Conservation (phyloP, 2,329 filamentous ascomycete species). For the Dactylellina cionopaga region DNA sequence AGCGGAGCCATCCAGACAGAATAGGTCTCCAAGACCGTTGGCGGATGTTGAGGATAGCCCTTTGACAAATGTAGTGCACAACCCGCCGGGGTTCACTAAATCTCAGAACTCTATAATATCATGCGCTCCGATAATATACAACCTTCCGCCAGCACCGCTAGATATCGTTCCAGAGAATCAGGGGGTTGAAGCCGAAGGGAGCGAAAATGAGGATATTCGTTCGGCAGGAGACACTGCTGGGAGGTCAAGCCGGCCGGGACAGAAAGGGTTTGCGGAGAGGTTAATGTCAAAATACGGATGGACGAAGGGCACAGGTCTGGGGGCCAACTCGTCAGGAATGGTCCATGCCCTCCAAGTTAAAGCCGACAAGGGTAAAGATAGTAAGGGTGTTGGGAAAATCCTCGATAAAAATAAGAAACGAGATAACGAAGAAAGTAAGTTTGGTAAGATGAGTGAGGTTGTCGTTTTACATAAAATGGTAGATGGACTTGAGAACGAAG, state of each 20-base stretch:
- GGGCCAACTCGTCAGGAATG: conserved; percentile 83
- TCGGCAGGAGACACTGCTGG: conserved; percentile 55
- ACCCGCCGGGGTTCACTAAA: conserved; percentile 55
- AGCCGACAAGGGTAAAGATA: conserved; percentile 85
- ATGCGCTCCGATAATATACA: conserved; percentile 80
- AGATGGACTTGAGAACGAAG: conserved; percentile 70
- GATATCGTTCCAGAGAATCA: conserved; percentile 14
- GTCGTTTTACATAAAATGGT: conserved; percentile 86
- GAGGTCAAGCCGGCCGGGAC: conserved; percentile 76
- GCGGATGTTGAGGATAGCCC: neutral
- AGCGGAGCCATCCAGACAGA: neutral
- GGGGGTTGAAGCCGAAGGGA: conserved; percentile 56
- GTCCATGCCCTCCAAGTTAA: conserved; percentile 83
- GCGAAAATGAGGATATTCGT: neutral
- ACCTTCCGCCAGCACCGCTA: conserved; percentile 61
- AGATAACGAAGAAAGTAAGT: conserved; percentile 65
- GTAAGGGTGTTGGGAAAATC: conserved; percentile 78
- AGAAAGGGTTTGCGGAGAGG: conserved; percentile 84
- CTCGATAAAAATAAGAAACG: conserved; percentile 75
- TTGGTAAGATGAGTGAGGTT: conserved; percentile 81
- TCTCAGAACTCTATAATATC: conserved; percentile 72
- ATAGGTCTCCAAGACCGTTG: neutral
- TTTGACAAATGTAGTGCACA: conserved; percentile 34
- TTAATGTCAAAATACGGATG: conserved; percentile 95
- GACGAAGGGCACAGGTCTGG: conserved; percentile 86